These are phyloP conservation scores for Clathrus columnatus DNA, from an alignment of 768 basidiomycete genomes.

Conservation along the genomic window DNA sequence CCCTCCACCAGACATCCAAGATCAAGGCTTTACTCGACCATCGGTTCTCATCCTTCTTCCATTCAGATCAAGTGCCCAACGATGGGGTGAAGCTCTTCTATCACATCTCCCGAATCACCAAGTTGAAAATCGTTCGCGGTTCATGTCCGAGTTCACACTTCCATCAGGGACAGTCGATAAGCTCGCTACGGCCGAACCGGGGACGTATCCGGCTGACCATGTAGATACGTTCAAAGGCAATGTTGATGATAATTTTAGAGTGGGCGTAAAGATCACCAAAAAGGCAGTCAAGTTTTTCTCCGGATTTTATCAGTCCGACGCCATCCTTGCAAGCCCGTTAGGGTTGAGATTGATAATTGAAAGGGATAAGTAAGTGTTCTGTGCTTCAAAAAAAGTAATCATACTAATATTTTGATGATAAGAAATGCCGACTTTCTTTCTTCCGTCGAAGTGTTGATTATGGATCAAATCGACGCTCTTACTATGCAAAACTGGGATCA, in stretches of 20 bases:
- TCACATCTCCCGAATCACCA: slow-evolving; percentile 73
- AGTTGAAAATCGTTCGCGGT: slow-evolving; percentile 82
- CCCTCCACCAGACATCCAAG: slow-evolving; percentile 63
- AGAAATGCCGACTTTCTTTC: slow-evolving; percentile 88
- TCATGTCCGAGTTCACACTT: slow-evolving; percentile 72
- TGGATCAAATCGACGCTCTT: slow-evolving; percentile 88
- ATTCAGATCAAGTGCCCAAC: slow-evolving; percentile 79
- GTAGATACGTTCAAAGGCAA: slow-evolving; percentile 95
- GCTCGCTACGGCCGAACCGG: slow-evolving; percentile 60
- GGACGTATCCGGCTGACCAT: slow-evolving; percentile 80
- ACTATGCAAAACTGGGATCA: slow-evolving; percentile 99
- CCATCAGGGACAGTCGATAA: slow-evolving; percentile 77
- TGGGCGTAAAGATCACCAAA: slow-evolving; percentile 87
- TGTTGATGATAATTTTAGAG: slow-evolving; percentile 87
- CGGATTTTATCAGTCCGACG: slow-evolving; percentile 84
- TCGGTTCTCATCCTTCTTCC: slow-evolving; percentile 88
- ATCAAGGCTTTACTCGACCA: slow-evolving; percentile 97
- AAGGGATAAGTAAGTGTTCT: slow-evolving; percentile 65
- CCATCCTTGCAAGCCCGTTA: slow-evolving; percentile 89
- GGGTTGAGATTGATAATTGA: slow-evolving; percentile 88
- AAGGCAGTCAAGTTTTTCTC: slow-evolving; percentile 89
- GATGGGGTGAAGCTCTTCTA: slow-evolving; percentile 75
- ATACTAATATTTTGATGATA: neutral
- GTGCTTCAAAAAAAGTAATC: neutral
- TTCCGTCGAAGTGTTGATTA: slow-evolving; percentile 83